Percentiles rank a stretch among this genome's conserved stretches.
phyloP scores from a whole-genome alignment of 176 grass and related monocot species.

The Tillandsia leiboldiana region DNA sequence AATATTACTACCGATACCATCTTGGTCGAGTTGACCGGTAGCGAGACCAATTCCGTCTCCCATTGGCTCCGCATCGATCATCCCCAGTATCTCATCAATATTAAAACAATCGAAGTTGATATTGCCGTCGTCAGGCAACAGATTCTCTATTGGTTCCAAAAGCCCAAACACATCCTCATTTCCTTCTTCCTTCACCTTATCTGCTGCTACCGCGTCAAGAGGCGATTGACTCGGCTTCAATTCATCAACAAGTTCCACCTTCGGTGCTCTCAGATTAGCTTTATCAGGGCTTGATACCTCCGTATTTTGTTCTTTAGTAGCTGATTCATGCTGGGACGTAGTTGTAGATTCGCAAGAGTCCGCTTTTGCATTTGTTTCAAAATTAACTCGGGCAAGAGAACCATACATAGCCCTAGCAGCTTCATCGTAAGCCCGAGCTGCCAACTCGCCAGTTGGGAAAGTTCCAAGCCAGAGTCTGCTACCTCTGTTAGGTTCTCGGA shows the following conservation, averaged over 20 bases:
- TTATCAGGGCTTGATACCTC: constrained; percentile 9
- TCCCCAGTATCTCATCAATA: constrained; percentile 35
- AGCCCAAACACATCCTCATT: constrained; percentile 27
- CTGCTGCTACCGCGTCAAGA: background rate
- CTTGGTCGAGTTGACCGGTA: background rate
- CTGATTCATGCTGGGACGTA: background rate
- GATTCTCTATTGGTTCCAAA: constrained; percentile 38
- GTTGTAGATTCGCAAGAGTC: constrained; percentile 13
- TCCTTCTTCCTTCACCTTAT: constrained; percentile 1
- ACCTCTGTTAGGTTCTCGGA: constrained; percentile 56
- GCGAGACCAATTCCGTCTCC: background rate
- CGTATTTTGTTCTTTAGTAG: background rate
- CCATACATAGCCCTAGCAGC: constrained; percentile 94
- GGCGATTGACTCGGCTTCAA: background rate
- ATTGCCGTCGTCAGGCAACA: background rate
- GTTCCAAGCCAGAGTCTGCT: constrained; percentile 87
- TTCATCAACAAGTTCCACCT: background rate
- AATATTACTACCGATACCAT: background rate
- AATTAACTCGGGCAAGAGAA: constrained; percentile 43
- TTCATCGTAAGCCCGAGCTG: constrained; percentile 72
- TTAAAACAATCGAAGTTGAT: constrained; percentile 28
- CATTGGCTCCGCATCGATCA: constrained; percentile 47
- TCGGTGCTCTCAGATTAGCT: background rate
- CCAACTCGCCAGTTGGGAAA: constrained; percentile 46
- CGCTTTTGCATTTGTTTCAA: constrained; percentile 15